Evolutionary conservation across 129 eudicot species (phyloP).

Genomic region (Calendula officinalis): DNA sequence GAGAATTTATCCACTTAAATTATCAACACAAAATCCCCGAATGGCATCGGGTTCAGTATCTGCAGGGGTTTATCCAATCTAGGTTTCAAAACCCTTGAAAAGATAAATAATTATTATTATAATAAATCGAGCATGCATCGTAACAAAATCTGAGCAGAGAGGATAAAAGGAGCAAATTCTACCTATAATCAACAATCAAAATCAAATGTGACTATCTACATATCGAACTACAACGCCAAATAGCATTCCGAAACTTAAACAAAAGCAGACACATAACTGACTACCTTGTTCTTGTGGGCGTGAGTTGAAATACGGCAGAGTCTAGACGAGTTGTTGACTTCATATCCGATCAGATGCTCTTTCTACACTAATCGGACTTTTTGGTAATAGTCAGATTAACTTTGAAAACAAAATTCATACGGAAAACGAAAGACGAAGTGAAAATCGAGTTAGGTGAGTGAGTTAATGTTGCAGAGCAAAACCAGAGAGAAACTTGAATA

Average conservation of each 20-base stretch:
- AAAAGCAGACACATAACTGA: neutral
- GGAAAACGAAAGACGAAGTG: too few relatives aligned
- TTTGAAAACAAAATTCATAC: too few relatives aligned
- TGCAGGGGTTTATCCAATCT: neutral
- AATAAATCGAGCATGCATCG: neutral
- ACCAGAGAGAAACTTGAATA: too few relatives aligned
- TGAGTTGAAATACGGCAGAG: constrained; percentile 80
- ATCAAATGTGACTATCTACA: too few relatives aligned
- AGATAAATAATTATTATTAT: too few relatives aligned
- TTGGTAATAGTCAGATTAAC: too few relatives aligned
- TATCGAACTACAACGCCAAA: too few relatives aligned
- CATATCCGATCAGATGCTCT: constrained; percentile 34
- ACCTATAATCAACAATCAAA: too few relatives aligned
- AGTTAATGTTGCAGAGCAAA: too few relatives aligned
- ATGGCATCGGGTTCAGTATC: neutral
- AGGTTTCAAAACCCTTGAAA: constrained; percentile 10
- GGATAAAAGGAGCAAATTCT: too few relatives aligned
- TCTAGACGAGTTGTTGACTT: constrained; percentile 71
- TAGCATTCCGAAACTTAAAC: neutral
- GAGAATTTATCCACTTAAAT: neutral
- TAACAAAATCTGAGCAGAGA: neutral
- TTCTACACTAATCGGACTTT: too few relatives aligned
- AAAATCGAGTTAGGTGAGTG: too few relatives aligned
- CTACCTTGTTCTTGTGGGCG: constrained; percentile 94
- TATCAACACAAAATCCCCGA: neutral